Conservation (phyloP, 306 rosid genomes). For the Castanospermum australe region DNA sequence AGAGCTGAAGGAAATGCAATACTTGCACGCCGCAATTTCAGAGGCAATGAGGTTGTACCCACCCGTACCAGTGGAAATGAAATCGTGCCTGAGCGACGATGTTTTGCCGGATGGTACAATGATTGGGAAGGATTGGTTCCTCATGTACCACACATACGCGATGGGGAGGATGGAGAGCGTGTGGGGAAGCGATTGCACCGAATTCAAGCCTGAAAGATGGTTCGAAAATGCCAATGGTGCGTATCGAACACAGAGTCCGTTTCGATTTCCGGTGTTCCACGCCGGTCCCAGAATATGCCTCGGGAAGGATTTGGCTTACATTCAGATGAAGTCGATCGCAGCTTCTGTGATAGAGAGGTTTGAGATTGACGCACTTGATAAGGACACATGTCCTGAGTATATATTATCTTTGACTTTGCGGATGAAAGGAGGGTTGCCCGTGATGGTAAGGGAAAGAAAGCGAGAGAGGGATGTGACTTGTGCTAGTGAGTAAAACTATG, state of each 20-base stretch:
- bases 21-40: slow-evolving; percentile 64
- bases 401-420: slow-evolving; percentile 57
- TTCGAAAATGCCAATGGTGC: slow-evolving; percentile 52
- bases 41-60: slow-evolving; percentile 72
- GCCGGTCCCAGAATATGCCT: slow-evolving; percentile 74
- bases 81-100: slow-evolving; percentile 44
- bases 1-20: slow-evolving; percentile 66
- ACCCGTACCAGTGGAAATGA: slow-evolving; percentile 61
- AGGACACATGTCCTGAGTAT: slow-evolving; percentile 38
- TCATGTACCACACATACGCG: slow-evolving; percentile 60
- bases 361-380: slow-evolving; percentile 31
- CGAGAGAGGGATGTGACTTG: not conserved
- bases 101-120: slow-evolving; percentile 65
- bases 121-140: slow-evolving; percentile 48
- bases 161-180: slow-evolving; percentile 81
- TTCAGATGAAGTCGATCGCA: slow-evolving; percentile 81
- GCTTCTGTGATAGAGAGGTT: slow-evolving; percentile 55
- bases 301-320: slow-evolving; percentile 71
- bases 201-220: slow-evolving; percentile 71
- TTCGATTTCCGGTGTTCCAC: slow-evolving; percentile 58
- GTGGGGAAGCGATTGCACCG: slow-evolving; percentile 58
- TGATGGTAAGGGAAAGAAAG: slow-evolving; percentile 14
- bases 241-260: slow-evolving; percentile 46
- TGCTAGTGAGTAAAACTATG: too few relatives aligned
- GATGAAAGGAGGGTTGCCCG: slow-evolving; percentile 53